Conservation (phyloP, 1,139 yeast genomes). For the Petasospora rhodanensis region DNA sequence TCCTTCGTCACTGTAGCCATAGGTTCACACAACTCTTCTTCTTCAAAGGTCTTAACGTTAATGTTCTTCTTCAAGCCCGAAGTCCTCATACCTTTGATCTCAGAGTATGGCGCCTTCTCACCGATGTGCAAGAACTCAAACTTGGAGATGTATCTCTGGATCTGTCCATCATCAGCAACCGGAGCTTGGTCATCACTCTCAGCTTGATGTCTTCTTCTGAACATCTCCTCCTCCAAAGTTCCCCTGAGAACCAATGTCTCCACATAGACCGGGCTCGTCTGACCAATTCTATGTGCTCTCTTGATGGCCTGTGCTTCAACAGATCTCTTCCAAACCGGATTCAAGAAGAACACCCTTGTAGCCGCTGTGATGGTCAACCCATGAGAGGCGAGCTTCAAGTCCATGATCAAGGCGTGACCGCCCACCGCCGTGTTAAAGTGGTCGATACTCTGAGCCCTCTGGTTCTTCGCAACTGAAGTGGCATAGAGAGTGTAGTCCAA, state of each 20-base stretch:
- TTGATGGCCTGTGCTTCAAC: slow-evolving; percentile 71
- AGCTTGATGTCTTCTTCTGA: slow-evolving; percentile 29
- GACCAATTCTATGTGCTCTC: slow-evolving; percentile 72
- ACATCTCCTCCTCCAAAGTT: slow-evolving; percentile 66
- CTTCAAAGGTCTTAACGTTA: slow-evolving; percentile 14
- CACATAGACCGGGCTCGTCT: slow-evolving; percentile 50
- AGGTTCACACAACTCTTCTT: slow-evolving; percentile 21
- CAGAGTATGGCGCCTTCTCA: slow-evolving; percentile 8
- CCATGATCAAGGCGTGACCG: slow-evolving; percentile 63
- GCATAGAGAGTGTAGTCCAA: slow-evolving; percentile 60
- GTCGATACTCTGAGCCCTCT: slow-evolving; percentile 50
- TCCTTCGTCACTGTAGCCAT: slow-evolving; percentile 11
- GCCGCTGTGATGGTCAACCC: slow-evolving; percentile 68
- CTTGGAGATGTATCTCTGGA: slow-evolving; percentile 49
- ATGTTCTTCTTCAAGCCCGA: slow-evolving; percentile 1
- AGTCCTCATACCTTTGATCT: slow-evolving; percentile 6
- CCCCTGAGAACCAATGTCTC: slow-evolving; percentile 59
- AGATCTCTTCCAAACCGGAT: slow-evolving; percentile 67
- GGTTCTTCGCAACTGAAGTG: slow-evolving; percentile 46
- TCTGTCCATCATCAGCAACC: slow-evolving; percentile 49
- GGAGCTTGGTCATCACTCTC: slow-evolving; percentile 29
- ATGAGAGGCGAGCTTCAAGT: slow-evolving; percentile 61
- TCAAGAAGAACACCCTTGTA: slow-evolving; percentile 61
- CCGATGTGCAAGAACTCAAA: slow-evolving; percentile 38
- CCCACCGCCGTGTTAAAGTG: slow-evolving; percentile 42